Conservation (phyloP, 768 basidiomycete species). For the Phanerochaete sordida region DNA sequence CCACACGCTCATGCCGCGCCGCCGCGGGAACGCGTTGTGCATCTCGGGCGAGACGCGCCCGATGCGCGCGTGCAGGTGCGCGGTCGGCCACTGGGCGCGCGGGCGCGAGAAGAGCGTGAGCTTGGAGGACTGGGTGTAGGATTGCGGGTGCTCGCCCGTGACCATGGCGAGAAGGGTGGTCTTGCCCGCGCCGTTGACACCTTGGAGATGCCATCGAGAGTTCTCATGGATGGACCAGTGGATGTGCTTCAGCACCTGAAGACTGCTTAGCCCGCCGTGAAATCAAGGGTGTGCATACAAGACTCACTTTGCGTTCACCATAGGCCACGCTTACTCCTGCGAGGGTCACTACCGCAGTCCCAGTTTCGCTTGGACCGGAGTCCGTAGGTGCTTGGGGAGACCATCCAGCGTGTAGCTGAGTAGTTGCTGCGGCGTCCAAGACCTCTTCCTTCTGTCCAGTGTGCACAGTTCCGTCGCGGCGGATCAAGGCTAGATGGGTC, state of each 20-base stretch:
- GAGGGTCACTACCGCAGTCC: slow-evolving; percentile 54
- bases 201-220: slow-evolving; percentile 88
- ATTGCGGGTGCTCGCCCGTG: slow-evolving; percentile 94
- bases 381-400: not conserved
- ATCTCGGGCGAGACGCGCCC: slow-evolving; percentile 89
- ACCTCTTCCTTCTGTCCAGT: slow-evolving; percentile 51
- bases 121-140: slow-evolving; percentile 66
- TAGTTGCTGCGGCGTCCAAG: slow-evolving; percentile 19
- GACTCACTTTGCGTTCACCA: slow-evolving; percentile 50
- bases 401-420: not conserved
- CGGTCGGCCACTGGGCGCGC: slow-evolving; percentile 64
- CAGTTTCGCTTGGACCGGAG: slow-evolving; percentile 12
- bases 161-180: slow-evolving; percentile 88
- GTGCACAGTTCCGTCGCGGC: slow-evolving; percentile 39
- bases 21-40: slow-evolving; percentile 84
- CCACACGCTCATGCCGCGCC: slow-evolving; percentile 62
- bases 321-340: slow-evolving; percentile 70
- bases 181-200: slow-evolving; percentile 93
- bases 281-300: not conserved
- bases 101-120: slow-evolving; percentile 60
- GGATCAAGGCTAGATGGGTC: slow-evolving; percentile 59
- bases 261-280: not conserved
- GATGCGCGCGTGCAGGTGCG: slow-evolving; percentile 59
- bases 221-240: slow-evolving; percentile 81
- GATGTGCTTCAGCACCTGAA: slow-evolving; percentile 70